phyloP scores from a whole-genome alignment of 2,329 filamentous ascomycete genomes.

The Diplocarpon rosae region DNA sequence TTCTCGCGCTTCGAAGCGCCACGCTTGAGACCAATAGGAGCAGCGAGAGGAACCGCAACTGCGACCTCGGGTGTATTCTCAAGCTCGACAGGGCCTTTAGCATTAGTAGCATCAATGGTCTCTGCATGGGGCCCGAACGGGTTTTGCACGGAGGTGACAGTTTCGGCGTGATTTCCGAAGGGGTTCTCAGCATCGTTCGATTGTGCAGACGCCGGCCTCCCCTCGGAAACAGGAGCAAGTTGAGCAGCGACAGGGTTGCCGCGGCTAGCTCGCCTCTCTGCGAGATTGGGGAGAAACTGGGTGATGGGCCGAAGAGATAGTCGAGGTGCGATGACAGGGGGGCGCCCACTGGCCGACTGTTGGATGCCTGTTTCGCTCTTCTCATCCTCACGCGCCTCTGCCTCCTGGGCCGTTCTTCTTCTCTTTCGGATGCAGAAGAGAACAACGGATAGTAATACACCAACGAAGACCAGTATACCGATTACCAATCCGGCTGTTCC shows the following conservation, averaged over 20 bases:
- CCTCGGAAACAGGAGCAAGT: slow-evolving; percentile 26
- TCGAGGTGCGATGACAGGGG: slow-evolving; percentile 52
- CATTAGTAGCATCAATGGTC: slow-evolving; percentile 31
- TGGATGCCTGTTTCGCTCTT: slow-evolving; percentile 27
- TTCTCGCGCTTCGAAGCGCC: slow-evolving; percentile 47
- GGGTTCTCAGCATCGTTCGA: slow-evolving; percentile 54
- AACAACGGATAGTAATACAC: slow-evolving; percentile 53
- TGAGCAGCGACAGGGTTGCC: slow-evolving; percentile 33
- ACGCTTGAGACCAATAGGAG: slow-evolving; percentile 33
- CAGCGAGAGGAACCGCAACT: slow-evolving; percentile 10
- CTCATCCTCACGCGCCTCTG: not conserved
- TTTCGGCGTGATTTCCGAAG: slow-evolving; percentile 53
- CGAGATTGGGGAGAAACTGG: slow-evolving; percentile 64
- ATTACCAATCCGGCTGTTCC: slow-evolving; percentile 71
- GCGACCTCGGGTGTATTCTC: slow-evolving; percentile 29
- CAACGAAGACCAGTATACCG: slow-evolving; percentile 62
- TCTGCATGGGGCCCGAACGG: slow-evolving; percentile 58
- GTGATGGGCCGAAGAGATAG: slow-evolving; percentile 76
- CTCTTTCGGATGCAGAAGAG: slow-evolving; percentile 61
- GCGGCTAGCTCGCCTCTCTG: slow-evolving; percentile 41
- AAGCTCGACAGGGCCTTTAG: slow-evolving; percentile 32
- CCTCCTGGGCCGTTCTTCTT: slow-evolving; percentile 39
- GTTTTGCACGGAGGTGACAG: slow-evolving; percentile 35
- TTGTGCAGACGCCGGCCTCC: slow-evolving; percentile 31
- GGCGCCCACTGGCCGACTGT: slow-evolving; percentile 14